Percentiles rank a stretch among this genome's conserved stretches.
Evolutionary conservation across 2,329 filamentous ascomycete genomes (phyloP).

Genomic region (Apiospora aurea): DNA sequence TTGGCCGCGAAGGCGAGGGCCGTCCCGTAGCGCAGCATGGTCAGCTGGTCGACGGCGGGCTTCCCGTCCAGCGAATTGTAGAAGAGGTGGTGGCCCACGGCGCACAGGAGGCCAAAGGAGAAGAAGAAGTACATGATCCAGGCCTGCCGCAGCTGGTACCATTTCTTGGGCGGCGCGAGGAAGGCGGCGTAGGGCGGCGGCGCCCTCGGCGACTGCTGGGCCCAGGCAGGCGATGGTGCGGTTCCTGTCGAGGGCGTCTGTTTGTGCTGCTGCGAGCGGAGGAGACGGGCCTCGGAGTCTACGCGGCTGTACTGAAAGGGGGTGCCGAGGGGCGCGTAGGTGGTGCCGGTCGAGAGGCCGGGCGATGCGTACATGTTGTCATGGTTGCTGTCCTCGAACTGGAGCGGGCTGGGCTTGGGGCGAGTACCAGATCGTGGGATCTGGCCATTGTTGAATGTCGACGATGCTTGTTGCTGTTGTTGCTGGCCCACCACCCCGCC

Average conservation of each 20-base stretch:
- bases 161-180: conserved; percentile 23
- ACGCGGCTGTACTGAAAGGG: conserved; percentile 31
- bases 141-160: conserved; percentile 47
- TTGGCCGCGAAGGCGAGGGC: conserved; percentile 48
- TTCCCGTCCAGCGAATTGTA: conserved; percentile 44
- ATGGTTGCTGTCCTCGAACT: conserved; percentile 31
- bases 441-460: not conserved
- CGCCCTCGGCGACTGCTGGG: too few species aligned
- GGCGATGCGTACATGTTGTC: conserved; percentile 28
- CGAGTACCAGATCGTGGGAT: conserved; percentile 14
- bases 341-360: conserved; percentile 27
- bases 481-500: not conserved
- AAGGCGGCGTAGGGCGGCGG: conserved; percentile 24
- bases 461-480: not conserved
- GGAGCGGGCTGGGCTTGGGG: conserved; percentile 31
- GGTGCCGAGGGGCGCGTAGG: conserved; percentile 28
- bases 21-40: conserved; percentile 49
- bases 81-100: conserved; percentile 47
- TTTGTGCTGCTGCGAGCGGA: conserved; percentile 28
- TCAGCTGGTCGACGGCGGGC: conserved; percentile 43
- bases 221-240: too few species aligned
- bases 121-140: conserved; percentile 48
- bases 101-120: conserved; percentile 45
- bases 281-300: conserved; percentile 31
- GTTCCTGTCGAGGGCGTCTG: too few species aligned